phyloP scores from a whole-genome alignment of 495 filamentous ascomycete species.

The Hypoxylon perforatum region DNA sequence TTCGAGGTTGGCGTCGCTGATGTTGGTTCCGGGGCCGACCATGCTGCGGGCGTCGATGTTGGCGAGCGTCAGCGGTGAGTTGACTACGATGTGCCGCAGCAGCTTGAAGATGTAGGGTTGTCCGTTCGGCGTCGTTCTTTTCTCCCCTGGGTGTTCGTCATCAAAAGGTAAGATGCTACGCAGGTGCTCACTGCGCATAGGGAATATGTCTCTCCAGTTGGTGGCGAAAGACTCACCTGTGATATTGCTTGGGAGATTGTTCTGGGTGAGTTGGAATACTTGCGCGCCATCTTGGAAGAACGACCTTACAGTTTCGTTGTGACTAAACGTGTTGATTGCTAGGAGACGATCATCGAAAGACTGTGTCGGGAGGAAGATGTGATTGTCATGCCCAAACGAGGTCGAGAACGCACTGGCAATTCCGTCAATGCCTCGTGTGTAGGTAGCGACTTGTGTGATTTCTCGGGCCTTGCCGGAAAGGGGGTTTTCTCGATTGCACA shows the following conservation, averaged over 20 bases:
- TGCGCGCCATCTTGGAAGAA: conserved; percentile 34
- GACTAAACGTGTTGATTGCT: conserved; percentile 11
- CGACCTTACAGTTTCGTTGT: conserved; percentile 17
- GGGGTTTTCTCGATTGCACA: conserved; percentile 16
- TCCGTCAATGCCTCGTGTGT: conserved; percentile 11
- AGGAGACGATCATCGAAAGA: conserved; percentile 8
- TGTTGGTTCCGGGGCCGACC: background rate
- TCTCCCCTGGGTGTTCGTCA: conserved; percentile 21
- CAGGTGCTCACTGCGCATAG: conserved; percentile 20
- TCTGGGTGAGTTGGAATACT: conserved; percentile 27
- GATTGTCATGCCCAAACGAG: conserved; percentile 12
- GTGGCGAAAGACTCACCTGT: background rate
- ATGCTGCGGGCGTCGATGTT: conserved; percentile 23
- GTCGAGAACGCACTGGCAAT: conserved; percentile 12
- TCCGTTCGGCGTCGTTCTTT: conserved; percentile 7
- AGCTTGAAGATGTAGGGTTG: conserved; percentile 19
- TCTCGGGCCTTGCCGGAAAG: background rate
- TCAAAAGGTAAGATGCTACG: conserved; percentile 40
- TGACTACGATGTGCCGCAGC: conserved; percentile 37
- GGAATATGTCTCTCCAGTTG: conserved; percentile 7
- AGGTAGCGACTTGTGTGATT: conserved; percentile 28
- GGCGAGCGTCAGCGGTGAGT: conserved; percentile 36
- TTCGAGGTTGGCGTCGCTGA: conserved; percentile 8
- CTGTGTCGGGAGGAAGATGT: conserved; percentile 30
- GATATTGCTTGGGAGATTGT: conserved; percentile 2